Percentiles rank a stretch among this genome's conserved stretches.
Conservation (phyloP, 2,329 filamentous ascomycete genomes). For the Cladophialophora yegresii region DNA sequence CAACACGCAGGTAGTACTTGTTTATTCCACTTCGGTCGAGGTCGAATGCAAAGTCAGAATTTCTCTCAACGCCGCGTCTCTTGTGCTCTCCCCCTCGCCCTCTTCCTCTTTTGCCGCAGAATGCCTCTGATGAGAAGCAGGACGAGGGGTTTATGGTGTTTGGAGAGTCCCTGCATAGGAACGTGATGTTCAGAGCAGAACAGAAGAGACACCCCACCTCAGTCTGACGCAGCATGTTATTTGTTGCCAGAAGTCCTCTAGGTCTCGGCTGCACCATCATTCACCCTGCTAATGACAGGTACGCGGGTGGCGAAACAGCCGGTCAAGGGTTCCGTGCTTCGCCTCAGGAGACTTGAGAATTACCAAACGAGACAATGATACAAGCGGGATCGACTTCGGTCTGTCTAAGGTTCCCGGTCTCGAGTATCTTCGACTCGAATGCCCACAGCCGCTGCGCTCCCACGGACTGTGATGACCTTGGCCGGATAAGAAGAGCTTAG, state of each 20-base stretch:
- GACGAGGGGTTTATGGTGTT: neutral
- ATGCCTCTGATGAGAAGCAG: no score
- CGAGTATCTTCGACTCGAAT: neutral
- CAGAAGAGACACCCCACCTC: neutral
- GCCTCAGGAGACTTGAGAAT: neutral
- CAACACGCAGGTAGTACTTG: neutral
- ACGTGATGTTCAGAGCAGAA: neutral
- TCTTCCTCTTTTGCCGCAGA: neutral
- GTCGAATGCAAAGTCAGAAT: neutral
- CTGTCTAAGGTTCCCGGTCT: neutral
- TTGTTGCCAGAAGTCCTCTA: neutral
- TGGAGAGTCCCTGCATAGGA: neutral
- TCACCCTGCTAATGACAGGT: neutral
- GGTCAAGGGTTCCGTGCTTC: neutral
- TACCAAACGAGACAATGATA: neutral
- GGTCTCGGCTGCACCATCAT: neutral
- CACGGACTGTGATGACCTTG: neutral
- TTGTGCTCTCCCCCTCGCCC: neutral
- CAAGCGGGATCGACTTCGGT: neutral
- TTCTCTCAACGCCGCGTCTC: neutral
- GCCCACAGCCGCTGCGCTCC: neutral
- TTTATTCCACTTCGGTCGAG: neutral
- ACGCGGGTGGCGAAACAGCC: neutral
- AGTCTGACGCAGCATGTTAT: neutral
- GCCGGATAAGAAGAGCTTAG: neutral